Evolutionary conservation across 1,284 basidiomycete genomes (phyloP).

Genomic region (Sporisorium reilianum): DNA sequence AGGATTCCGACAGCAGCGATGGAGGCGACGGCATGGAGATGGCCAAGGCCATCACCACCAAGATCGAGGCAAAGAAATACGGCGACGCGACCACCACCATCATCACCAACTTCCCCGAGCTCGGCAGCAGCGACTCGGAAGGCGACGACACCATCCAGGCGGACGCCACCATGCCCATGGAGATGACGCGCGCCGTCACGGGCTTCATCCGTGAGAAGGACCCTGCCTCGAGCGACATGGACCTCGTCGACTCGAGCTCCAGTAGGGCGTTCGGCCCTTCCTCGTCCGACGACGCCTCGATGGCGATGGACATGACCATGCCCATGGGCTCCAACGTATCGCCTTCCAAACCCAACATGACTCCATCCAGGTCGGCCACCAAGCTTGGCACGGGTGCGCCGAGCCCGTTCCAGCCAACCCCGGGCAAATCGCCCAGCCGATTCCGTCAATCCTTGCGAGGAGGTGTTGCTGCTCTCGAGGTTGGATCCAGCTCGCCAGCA

Average conservation of each 20-base stretch:
- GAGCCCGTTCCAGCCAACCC: slow-evolving; percentile 42
- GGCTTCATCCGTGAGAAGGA: slow-evolving; percentile 49
- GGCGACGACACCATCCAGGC: slow-evolving; percentile 38
- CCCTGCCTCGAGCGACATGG: slow-evolving; percentile 46
- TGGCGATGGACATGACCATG: slow-evolving; percentile 59
- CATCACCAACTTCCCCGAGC: slow-evolving; percentile 33
- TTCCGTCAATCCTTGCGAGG: slow-evolving; percentile 52
- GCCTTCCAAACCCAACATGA: slow-evolving; percentile 29
- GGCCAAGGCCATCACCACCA: slow-evolving; percentile 51
- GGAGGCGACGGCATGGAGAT: slow-evolving; percentile 44
- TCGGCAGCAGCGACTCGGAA: slow-evolving; percentile 39
- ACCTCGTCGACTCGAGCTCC: slow-evolving; percentile 40
- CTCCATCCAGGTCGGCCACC: slow-evolving; percentile 13
- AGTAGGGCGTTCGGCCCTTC: slow-evolving; percentile 17
- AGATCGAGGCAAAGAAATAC: slow-evolving; percentile 42
- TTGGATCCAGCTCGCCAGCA: slow-evolving; percentile 32
- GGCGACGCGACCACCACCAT: slow-evolving; percentile 44
- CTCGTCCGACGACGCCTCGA: slow-evolving; percentile 35
- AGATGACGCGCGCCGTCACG: slow-evolving; percentile 45
- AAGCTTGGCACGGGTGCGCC: slow-evolving; percentile 31
- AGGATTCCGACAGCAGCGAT: slow-evolving; percentile 33
- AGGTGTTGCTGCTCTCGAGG: slow-evolving; percentile 43
- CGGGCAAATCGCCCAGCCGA: slow-evolving; percentile 40
- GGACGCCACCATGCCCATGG: slow-evolving; percentile 48
- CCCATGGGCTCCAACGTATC: slow-evolving; percentile 39